Evolutionary conservation across 2,329 filamentous ascomycete species (phyloP).

Genomic region (Trichoderma atrobrunneum): DNA sequence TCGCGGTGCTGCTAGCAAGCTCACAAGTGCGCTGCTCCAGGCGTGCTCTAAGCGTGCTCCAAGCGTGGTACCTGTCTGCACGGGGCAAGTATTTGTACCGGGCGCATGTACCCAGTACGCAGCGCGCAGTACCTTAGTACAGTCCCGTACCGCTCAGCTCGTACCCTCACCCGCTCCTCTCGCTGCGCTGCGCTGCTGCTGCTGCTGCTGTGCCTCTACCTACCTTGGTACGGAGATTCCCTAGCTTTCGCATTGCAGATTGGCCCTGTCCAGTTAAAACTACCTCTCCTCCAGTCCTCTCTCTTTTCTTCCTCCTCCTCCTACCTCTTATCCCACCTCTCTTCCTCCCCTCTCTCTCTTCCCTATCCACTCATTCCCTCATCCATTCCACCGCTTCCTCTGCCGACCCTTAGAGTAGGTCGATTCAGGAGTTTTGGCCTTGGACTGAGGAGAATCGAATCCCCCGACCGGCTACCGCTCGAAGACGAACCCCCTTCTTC

Average conservation of each 20-base stretch:
- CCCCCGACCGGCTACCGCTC: slow-evolving; percentile 26
- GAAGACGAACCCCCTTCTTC: slow-evolving; percentile 23
- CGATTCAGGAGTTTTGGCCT: slow-evolving; percentile 30
- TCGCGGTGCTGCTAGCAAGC: neutral
- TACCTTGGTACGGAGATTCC: neutral
- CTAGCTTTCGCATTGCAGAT: neutral
- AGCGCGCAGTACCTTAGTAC: neutral
- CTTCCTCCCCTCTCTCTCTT: slow-evolving; percentile 37
- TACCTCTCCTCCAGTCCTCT: slow-evolving; percentile 55
- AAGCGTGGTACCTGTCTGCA: neutral
- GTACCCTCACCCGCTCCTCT: slow-evolving; percentile 10
- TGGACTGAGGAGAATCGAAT: slow-evolving; percentile 36
- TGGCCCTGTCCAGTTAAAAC: slow-evolving; percentile 35
- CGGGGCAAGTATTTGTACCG: neutral
- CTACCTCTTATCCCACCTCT: slow-evolving; percentile 47
- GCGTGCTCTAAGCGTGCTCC: no score
- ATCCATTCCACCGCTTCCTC: slow-evolving; percentile 50
- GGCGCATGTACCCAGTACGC: neutral
- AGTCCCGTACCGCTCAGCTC: slow-evolving; percentile 11
- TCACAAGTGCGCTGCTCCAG: neutral
- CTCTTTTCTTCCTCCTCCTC: slow-evolving; percentile 53
- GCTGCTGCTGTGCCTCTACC: neutral
- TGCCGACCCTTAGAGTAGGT: slow-evolving; percentile 36
- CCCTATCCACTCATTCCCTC: slow-evolving; percentile 55
- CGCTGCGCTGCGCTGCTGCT: neutral